Percentiles rank a stretch among this genome's conserved stretches.
phyloP scores from a whole-genome alignment of 371 early-diverging fungal genomes.

The Phascolomyces articulosus region DNA sequence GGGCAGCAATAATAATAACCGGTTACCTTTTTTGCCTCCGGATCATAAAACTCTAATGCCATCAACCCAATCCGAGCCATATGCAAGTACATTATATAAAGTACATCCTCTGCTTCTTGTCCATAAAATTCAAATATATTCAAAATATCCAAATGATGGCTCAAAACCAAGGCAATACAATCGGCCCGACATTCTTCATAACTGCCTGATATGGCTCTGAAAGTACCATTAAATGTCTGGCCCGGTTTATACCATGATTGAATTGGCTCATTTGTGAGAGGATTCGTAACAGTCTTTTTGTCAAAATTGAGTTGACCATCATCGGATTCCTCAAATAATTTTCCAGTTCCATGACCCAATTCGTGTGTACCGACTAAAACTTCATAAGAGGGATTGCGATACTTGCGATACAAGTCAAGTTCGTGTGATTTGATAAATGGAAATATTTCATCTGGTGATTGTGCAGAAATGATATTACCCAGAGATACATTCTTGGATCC shows the following conservation, averaged over 20 bases:
- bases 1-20: too few species aligned
- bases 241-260: slow-evolving; percentile 65
- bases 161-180: slow-evolving; percentile 56
- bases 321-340: slow-evolving; percentile 53
- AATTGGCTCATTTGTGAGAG: slow-evolving; percentile 51
- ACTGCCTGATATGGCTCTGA: slow-evolving; percentile 47
- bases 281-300: slow-evolving; percentile 38
- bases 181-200: slow-evolving; percentile 74
- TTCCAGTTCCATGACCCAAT: slow-evolving; percentile 67
- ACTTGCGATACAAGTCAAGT: slow-evolving; percentile 43
- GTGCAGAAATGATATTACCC: slow-evolving; percentile 62
- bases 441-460: slow-evolving; percentile 51
- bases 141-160: slow-evolving; percentile 44
- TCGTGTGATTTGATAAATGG: slow-evolving; percentile 55
- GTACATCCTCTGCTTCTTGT: slow-evolving; percentile 52
- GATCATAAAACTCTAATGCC: slow-evolving; percentile 58
- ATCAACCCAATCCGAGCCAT: slow-evolving; percentile 66
- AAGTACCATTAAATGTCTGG: slow-evolving; percentile 60
- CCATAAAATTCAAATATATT: slow-evolving; percentile 57
- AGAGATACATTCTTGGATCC: slow-evolving; percentile 72
- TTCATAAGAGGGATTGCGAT: slow-evolving; percentile 58
- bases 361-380: slow-evolving; percentile 58
- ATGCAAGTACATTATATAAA: slow-evolving; percentile 55
- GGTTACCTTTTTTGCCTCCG: slow-evolving; percentile 50
- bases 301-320: slow-evolving; percentile 61